A percentile compares a stretch with the other conserved stretches of the same genome.
Conservation (phyloP, 352 stramenopile species). For the Phytophthora macrochlamydospora region DNA sequence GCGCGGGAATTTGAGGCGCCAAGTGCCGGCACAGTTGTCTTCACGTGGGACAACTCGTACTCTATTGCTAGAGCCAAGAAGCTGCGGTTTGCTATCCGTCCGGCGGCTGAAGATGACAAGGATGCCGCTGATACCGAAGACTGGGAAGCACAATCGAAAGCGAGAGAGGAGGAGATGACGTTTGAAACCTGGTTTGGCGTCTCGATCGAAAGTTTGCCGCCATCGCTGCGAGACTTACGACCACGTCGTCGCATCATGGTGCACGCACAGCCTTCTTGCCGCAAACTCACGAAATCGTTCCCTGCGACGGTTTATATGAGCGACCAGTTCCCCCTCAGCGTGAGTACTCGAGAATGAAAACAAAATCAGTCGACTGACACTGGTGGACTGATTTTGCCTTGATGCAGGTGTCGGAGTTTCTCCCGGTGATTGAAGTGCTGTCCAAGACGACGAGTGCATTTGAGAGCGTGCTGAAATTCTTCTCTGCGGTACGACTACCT, state of each 20-base stretch:
- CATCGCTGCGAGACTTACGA: slow-evolving; percentile 30
- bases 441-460: slow-evolving; percentile 72
- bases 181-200: slow-evolving; percentile 73
- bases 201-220: slow-evolving; percentile 43
- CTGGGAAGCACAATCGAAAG: slow-evolving; percentile 35
- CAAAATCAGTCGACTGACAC: too few relatives aligned
- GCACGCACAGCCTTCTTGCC: slow-evolving; percentile 48
- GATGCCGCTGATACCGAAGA: slow-evolving; percentile 19
- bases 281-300: slow-evolving; percentile 59
- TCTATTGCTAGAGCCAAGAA: slow-evolving; percentile 50
- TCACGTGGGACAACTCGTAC: slow-evolving; percentile 73
- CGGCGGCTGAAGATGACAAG: slow-evolving; percentile 5
- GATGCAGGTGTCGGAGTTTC: slow-evolving; percentile 55
- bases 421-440: slow-evolving; percentile 69
- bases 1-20: slow-evolving; percentile 41
- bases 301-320: slow-evolving; percentile 63
- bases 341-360: slow-evolving; percentile 16
- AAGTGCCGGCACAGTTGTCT: slow-evolving; percentile 44
- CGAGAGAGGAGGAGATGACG: slow-evolving; percentile 46
- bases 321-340: slow-evolving; percentile 62
- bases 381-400: not conserved
- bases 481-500: slow-evolving; percentile 44
- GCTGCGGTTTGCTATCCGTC: slow-evolving; percentile 41
- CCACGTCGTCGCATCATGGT: slow-evolving; percentile 61
- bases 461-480: slow-evolving; percentile 66